phyloP scores from a whole-genome alignment of 306 rosid genomes.

The Purshia tridentata region DNA sequence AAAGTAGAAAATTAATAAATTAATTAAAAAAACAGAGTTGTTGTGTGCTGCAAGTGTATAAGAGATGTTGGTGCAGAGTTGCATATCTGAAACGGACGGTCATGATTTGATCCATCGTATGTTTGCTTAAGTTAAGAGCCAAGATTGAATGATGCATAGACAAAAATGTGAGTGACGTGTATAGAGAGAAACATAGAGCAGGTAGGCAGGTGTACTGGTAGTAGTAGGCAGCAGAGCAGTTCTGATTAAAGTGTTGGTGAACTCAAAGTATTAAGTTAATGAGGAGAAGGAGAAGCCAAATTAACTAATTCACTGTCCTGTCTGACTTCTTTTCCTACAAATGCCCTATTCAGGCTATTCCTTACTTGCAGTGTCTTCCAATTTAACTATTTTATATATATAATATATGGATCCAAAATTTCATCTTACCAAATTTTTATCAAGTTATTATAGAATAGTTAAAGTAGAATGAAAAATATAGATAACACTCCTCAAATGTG shows the following conservation, averaged over 20 bases:
- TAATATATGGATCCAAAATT: too few relatives aligned
- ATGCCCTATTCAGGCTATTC: neutral
- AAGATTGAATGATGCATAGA: neutral
- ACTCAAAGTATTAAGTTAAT: constrained; percentile 7
- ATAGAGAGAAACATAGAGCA: neutral
- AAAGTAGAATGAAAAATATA: too few relatives aligned
- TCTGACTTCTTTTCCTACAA: constrained; percentile 3
- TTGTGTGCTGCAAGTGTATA: neutral
- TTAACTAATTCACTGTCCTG: neutral
- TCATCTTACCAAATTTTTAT: too few relatives aligned
- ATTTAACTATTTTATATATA: too few relatives aligned
- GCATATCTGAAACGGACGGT: neutral
- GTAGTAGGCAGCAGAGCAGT: neutral
- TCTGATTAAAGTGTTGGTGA: neutral
- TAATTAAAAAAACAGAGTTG: neutral
- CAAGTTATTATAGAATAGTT: too few relatives aligned
- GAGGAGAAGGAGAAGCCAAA: constrained; percentile 4
- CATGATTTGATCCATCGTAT: neutral
- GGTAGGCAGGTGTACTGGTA: too few relatives aligned
- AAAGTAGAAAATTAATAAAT: neutral
- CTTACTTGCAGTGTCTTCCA: neutral
- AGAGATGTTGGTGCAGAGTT: neutral
- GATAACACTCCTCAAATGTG: too few relatives aligned
- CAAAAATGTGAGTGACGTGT: neutral
- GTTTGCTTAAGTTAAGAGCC: neutral